phyloP scores from a whole-genome alignment of 2,329 filamentous ascomycete species.

The Apiospora rasikravindrae region DNA sequence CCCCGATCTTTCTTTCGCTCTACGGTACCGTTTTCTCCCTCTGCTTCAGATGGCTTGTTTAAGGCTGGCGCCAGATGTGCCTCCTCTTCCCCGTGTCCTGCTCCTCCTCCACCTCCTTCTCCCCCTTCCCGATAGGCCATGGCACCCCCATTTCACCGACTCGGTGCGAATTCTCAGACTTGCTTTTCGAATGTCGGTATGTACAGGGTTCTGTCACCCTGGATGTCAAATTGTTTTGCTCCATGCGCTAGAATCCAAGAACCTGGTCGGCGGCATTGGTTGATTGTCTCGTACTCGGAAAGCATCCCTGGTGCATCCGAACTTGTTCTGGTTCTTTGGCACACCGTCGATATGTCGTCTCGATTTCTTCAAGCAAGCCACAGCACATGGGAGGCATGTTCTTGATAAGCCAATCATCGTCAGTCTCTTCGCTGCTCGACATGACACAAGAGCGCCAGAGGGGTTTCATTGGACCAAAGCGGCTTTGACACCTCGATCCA shows the following conservation, averaged over 20 bases:
- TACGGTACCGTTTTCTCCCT: not conserved
- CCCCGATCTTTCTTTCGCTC: not conserved
- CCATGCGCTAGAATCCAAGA: constrained; percentile 8
- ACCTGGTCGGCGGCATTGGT: constrained; percentile 13
- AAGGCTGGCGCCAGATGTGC: not conserved
- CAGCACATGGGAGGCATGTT: not conserved
- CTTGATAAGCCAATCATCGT: not conserved
- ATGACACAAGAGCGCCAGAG: not conserved
- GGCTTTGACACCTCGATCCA: constrained; percentile 9
- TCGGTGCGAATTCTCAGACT: not conserved
- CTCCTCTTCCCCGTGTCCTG: not conserved
- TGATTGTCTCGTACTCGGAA: constrained; percentile 6
- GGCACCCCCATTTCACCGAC: not conserved
- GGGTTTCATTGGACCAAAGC: not conserved
- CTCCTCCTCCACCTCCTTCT: not conserved
- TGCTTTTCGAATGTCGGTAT: not conserved
- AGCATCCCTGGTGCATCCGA: not conserved
- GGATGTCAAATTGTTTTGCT: not conserved
- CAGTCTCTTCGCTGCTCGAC: not conserved
- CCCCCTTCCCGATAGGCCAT: not conserved
- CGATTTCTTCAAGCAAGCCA: not conserved
- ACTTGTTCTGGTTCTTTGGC: not conserved
- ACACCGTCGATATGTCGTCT: not conserved
- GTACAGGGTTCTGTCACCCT: not conserved
- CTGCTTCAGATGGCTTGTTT: not conserved